Evolutionary conservation across 2,329 filamentous ascomycete genomes (phyloP).

Genomic region (Fusarium sp.): DNA sequence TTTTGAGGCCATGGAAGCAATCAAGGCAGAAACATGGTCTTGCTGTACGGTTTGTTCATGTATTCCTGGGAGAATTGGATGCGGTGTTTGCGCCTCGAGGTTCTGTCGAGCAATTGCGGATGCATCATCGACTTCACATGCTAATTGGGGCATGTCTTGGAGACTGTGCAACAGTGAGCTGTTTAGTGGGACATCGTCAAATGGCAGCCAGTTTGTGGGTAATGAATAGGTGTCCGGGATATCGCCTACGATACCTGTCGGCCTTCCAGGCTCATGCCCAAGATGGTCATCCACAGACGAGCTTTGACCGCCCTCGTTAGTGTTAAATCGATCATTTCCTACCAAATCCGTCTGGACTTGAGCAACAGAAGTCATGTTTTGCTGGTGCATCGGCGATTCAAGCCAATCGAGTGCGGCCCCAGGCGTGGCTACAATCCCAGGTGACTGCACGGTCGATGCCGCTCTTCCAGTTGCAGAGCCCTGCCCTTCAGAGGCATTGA

Average conservation of each 20-base stretch:
- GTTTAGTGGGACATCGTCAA: neutral
- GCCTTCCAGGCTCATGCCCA: neutral
- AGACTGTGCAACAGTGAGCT: rapidly evolving
- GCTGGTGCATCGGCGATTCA: neutral
- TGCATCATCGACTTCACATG: neutral
- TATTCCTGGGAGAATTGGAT: too few relatives aligned
- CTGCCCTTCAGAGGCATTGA: neutral
- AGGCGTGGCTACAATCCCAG: neutral
- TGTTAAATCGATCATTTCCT: neutral
- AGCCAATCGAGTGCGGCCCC: neutral
- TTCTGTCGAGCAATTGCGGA: neutral
- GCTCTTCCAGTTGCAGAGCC: neutral
- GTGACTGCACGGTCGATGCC: neutral
- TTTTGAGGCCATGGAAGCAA: neutral
- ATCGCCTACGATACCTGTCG: neutral
- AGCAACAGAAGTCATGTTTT: neutral
- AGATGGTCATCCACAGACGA: neutral
- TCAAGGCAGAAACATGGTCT: neutral
- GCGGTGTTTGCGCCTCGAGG: neutral
- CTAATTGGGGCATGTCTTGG: rapidly evolving
- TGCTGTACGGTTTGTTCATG: neutral
- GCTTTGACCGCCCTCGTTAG: neutral
- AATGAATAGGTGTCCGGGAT: neutral
- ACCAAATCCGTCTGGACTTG: neutral
- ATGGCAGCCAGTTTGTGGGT: neutral